Conservation (phyloP, 2,329 filamentous ascomycete genomes). For the Bipolaris oryzae region DNA sequence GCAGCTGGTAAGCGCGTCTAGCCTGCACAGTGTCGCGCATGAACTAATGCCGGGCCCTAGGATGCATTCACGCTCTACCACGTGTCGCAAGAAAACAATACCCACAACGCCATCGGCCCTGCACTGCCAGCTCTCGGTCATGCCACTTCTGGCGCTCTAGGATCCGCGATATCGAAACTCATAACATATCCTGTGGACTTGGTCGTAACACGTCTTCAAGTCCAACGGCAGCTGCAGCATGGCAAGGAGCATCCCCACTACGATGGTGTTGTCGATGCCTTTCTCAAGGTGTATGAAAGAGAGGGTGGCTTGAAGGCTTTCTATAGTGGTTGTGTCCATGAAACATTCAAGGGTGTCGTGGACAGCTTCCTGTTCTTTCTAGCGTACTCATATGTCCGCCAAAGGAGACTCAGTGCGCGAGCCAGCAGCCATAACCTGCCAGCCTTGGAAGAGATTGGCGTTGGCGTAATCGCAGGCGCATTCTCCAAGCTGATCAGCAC, state of each 20-base stretch:
- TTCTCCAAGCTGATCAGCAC: conserved; percentile 78
- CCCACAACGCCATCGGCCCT: conserved; percentile 47
- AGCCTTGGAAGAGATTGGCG: conserved; percentile 72
- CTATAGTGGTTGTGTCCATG: conserved; percentile 58
- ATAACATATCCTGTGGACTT: conserved; percentile 81
- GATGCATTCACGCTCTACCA: conserved; percentile 53
- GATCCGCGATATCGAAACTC: conserved; percentile 79
- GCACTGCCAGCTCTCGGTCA: conserved; percentile 77
- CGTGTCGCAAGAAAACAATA: conserved; percentile 46
- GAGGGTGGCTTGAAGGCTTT: conserved; percentile 75
- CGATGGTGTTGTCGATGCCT: conserved; percentile 69
- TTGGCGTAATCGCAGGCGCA: conserved; percentile 76
- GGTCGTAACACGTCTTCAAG: conserved; percentile 80
- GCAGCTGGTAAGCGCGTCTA: conserved; percentile 47
- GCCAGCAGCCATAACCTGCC: conserved; percentile 55
- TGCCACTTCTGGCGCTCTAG: conserved; percentile 77
- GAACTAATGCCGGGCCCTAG: conserved; percentile 23
- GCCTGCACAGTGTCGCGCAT: background rate
- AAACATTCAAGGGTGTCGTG: conserved; percentile 56
- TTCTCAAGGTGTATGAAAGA: conserved; percentile 69
- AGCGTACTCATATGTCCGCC: conserved; percentile 69
- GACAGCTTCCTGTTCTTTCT: conserved; percentile 89
- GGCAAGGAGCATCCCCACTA: conserved; percentile 59
- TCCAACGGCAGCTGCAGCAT: conserved; percentile 67
- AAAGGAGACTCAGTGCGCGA: conserved; percentile 46